Evolutionary conservation across 306 rosid species (phyloP).

Genomic region (Coriaria nepalensis): DNA sequence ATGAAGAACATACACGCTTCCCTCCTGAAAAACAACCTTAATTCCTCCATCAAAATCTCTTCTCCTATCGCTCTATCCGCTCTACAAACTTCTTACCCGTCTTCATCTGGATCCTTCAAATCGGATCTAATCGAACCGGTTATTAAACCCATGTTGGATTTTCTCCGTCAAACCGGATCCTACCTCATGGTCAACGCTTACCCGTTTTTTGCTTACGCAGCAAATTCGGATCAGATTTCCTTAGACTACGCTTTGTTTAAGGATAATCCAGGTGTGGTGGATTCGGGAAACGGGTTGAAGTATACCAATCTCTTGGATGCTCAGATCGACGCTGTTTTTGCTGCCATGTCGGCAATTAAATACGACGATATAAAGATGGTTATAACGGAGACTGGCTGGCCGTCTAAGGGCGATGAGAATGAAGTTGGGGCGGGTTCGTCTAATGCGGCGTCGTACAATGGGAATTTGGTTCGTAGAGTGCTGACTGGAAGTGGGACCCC

Average conservation of each 20-base stretch:
- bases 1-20: slow-evolving; percentile 55
- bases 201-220: slow-evolving; percentile 61
- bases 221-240: slow-evolving; percentile 34
- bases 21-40: slow-evolving; percentile 21
- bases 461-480: slow-evolving; percentile 45
- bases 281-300: slow-evolving; percentile 55
- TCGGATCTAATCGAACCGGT: slow-evolving; percentile 47
- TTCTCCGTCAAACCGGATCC: slow-evolving; percentile 42
- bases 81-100: slow-evolving; percentile 48
- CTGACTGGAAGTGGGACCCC: slow-evolving; percentile 55
- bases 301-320: slow-evolving; percentile 52
- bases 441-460: slow-evolving; percentile 80
- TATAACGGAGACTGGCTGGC: slow-evolving; percentile 80
- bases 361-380: slow-evolving; percentile 39
- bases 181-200: slow-evolving; percentile 63
- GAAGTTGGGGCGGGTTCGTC: slow-evolving; percentile 43
- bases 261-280: slow-evolving; percentile 48
- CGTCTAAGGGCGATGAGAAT: slow-evolving; percentile 50
- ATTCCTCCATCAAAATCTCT: slow-evolving; percentile 39
- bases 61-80: slow-evolving; percentile 63
- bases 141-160: slow-evolving; percentile 52
- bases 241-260: slow-evolving; percentile 46
- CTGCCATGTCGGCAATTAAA: slow-evolving; percentile 59
- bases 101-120: slow-evolving; percentile 69
- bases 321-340: slow-evolving; percentile 69